phyloP scores from a whole-genome alignment of 305 asterid genomes.

The Ilex paraguariensis region DNA sequence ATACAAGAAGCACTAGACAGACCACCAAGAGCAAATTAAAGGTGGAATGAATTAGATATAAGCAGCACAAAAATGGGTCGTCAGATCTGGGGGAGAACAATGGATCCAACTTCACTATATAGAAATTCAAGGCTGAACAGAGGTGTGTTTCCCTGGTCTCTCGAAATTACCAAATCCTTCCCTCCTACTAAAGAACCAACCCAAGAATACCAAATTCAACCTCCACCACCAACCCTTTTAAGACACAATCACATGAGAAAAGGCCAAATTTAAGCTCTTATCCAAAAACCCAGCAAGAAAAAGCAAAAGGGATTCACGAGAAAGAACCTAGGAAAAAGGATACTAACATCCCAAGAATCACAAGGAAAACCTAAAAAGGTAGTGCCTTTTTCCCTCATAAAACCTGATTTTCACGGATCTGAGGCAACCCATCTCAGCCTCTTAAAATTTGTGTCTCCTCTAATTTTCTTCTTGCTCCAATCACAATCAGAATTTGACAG shows the following conservation, averaged over 20 bases:
- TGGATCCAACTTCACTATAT: constrained; percentile 27
- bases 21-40: constrained; percentile 12
- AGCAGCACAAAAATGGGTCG: constrained; percentile 9
- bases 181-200: constrained; percentile 28
- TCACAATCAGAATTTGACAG: too few species aligned
- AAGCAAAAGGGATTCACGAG: constrained; percentile 21
- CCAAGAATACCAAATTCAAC: constrained; percentile 29
- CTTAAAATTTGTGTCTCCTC: constrained; percentile 19
- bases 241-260: constrained; percentile 19
- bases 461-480: constrained; percentile 20
- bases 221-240: too few species aligned
- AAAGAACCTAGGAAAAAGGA: constrained; percentile 28
- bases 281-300: constrained; percentile 30
- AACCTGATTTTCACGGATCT: constrained; percentile 67
- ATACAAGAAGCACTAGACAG: constrained; percentile 13
- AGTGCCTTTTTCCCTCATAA: constrained; percentile 60
- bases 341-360: constrained; percentile 51
- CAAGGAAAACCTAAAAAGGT: constrained; percentile 43
- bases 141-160: constrained; percentile 4
- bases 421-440: constrained; percentile 55
- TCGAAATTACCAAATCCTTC: constrained; percentile 18
- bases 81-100: constrained; percentile 36
- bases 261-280: constrained; percentile 51
- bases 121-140: constrained; percentile 12
- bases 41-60: constrained; percentile 10